Base-by-base conservation (phyloP, 2,329 filamentous ascomycete genomes). In the Penicillium brevicompactum region DNA sequence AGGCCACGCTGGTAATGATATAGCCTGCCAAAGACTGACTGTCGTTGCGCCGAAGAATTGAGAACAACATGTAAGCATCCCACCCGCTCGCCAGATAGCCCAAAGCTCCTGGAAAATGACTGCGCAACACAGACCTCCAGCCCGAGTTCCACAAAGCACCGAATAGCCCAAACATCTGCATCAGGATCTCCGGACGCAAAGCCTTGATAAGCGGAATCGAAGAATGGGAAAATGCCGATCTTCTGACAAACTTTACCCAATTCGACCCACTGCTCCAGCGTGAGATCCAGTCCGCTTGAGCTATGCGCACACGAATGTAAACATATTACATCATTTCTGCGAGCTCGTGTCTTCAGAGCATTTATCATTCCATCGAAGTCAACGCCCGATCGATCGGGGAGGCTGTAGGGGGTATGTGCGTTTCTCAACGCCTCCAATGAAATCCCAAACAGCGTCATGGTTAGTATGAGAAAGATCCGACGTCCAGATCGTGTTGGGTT, bases 401-500 rank as follows among this genome's bases (percentile, higher is more conserved):
- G 38, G 10, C 16, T 22, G 18, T 97, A 97, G 44, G 92, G 92
- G 92, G 78, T 97, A 97, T 22, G 38, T 21, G 58, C 84, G 85
- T 65, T 87, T 86, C 67, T 88, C 84, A 60, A 84, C 81, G 65
- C 96, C 90, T 68, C 96, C 96, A 74, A 81, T 84, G 24, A 74
- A 55, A 8, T 73, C 70, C 80, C 96, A 96, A 80, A 97, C 95
- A 75, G 96, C 90, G 78, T 94, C 87, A 83, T 97, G 94, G 79
- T 97, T 97, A 63, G 88, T 89, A 93, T 93, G 97, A 49, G 93
- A 97, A 41, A 93, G 93, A 75, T 91, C 89, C 66, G 92, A 95
- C 73, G 97, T 82, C 83, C 95, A 96, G 73, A 94, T 85, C 4
- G 56, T 86, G 86, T 69, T 86, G 76, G 10, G 79, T 79, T 59